A percentile compares a stretch with the other conserved stretches of the same genome.
Evolutionary conservation across 768 basidiomycete genomes (phyloP).

Genomic region (Cystobasidium ongulense): DNA sequence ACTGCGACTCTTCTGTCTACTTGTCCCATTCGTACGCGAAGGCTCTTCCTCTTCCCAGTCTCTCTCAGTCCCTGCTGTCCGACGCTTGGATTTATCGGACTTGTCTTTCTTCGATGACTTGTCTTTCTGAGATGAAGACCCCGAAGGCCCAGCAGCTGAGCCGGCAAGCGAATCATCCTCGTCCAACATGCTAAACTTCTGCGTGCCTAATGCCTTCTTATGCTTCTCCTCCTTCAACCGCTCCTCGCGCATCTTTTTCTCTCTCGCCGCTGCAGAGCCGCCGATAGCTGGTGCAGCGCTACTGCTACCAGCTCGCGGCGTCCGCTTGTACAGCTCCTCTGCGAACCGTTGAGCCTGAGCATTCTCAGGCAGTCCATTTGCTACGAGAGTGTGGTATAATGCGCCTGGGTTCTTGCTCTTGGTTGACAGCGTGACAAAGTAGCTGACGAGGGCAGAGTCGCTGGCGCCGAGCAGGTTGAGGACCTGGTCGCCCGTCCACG

Average conservation of each 20-base stretch:
- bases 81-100: neutral
- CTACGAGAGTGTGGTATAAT: slow-evolving; percentile 65
- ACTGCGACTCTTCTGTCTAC: slow-evolving; percentile 37
- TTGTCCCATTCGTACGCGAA: slow-evolving; percentile 41
- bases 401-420: slow-evolving; percentile 71
- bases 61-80: slow-evolving; percentile 55
- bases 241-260: slow-evolving; percentile 47
- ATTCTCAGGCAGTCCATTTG: slow-evolving; percentile 71
- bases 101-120: neutral
- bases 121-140: neutral
- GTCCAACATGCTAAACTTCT: slow-evolving; percentile 76
- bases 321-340: slow-evolving; percentile 63
- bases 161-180: slow-evolving; percentile 48
- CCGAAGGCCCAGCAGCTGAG: slow-evolving; percentile 35
- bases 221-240: slow-evolving; percentile 69
- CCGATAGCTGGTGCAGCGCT: slow-evolving; percentile 55
- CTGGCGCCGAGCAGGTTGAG: slow-evolving; percentile 36
- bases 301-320: slow-evolving; percentile 57
- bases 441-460: slow-evolving; percentile 37
- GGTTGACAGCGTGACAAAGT: slow-evolving; percentile 43
- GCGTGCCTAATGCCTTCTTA: slow-evolving; percentile 58
- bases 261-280: slow-evolving; percentile 39
- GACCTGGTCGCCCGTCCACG: slow-evolving; percentile 38
- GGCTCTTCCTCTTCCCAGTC: slow-evolving; percentile 79
- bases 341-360: slow-evolving; percentile 73